Evolutionary conservation across 192 early-diverging fungal species (phyloP).

Genomic region (Mortierella hygrophila): DNA sequence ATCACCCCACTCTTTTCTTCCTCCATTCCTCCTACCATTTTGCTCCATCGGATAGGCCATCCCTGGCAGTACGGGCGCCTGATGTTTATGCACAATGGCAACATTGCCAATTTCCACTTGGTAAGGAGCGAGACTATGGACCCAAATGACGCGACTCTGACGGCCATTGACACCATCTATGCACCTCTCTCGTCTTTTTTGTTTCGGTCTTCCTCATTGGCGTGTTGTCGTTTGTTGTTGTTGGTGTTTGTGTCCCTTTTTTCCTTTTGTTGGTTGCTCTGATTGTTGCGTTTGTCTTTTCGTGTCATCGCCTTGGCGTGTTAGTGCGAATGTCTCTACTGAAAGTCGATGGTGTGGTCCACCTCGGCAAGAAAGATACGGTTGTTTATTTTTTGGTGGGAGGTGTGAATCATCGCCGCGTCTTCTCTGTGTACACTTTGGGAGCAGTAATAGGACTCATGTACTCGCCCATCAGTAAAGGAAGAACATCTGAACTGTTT

Average conservation of each 20-base stretch:
- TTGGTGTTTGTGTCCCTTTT: conserved; percentile 7
- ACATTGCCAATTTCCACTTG: conserved; percentile 74
- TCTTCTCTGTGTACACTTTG: not conserved
- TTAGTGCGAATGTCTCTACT: not conserved
- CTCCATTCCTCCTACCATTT: not conserved
- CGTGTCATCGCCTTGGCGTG: not conserved
- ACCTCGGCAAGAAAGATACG: not conserved
- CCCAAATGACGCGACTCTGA: conserved; percentile 39
- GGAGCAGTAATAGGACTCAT: not conserved
- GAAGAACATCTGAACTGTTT: not conserved
- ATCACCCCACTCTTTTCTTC: not conserved
- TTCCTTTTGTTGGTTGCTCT: not conserved
- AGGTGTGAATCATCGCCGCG: not conserved
- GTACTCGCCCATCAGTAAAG: not conserved
- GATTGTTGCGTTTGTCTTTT: not conserved
- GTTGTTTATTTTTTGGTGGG: not conserved
- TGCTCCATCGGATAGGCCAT: conserved; percentile 50
- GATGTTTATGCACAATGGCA: conserved; percentile 90
- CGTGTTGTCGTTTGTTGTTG: not conserved
- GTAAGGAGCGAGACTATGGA: conserved; percentile 31
- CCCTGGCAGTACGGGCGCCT: conserved; percentile 78
- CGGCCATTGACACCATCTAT: conserved; percentile 39
- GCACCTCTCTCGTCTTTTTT: conserved; percentile 22
- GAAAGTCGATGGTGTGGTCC: not conserved
- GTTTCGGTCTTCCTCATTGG: not conserved